phyloP scores from a whole-genome alignment of 306 rosid species.

The Trichosanthes cucumerina region DNA sequence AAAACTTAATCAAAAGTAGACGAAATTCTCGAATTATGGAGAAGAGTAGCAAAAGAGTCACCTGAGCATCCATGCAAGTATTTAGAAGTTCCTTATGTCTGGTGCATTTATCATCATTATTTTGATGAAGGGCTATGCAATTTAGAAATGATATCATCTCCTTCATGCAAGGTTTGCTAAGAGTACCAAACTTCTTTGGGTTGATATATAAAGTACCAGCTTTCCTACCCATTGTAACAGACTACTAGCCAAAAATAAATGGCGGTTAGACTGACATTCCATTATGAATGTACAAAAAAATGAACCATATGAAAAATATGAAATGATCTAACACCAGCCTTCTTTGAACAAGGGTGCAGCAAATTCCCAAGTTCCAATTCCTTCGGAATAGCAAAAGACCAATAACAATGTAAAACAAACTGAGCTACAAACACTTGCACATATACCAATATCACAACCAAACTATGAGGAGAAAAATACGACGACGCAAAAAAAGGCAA shows the following conservation, averaged over 20 bases:
- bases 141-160: constrained; percentile 72
- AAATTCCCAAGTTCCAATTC: neutral
- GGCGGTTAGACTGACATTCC: neutral
- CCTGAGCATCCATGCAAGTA: constrained; percentile 73
- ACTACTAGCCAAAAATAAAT: neutral
- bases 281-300: neutral
- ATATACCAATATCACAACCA: neutral
- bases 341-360: neutral
- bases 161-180: constrained; percentile 87
- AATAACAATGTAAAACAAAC: neutral
- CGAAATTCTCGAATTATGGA: neutral
- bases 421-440: neutral
- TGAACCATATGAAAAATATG: neutral
- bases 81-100: constrained; percentile 48
- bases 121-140: constrained; percentile 47
- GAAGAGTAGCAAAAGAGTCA: constrained; percentile 14
- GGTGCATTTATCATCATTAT: constrained; percentile 32
- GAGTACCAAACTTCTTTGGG: constrained; percentile 57
- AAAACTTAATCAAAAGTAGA: neutral
- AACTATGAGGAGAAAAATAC: neutral
- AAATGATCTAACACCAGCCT: neutral
- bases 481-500: neutral
- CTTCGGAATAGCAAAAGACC: neutral
- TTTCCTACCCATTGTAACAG: constrained; percentile 61
- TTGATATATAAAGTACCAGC: constrained; percentile 53